Evolutionary conservation across 2,329 filamentous ascomycete species (phyloP), one percentile per base, ranked within the genome.

Genomic region (Paracamarosporium sp.): DNA sequence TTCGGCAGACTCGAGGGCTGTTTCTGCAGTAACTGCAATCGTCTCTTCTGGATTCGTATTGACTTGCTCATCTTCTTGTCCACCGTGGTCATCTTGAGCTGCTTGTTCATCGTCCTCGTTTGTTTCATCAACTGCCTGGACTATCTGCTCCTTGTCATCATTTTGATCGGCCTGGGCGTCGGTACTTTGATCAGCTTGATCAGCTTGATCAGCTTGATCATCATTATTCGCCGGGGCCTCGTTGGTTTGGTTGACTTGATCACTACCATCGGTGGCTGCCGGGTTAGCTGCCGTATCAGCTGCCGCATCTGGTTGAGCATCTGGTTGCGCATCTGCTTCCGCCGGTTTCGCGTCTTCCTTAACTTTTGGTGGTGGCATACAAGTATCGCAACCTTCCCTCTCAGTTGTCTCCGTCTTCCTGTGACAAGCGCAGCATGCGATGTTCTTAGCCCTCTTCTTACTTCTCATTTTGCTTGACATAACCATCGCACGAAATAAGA

Each of bases 401-500:
- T 53, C 50, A 9, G 20, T 44, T 17, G 22, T 24, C 15, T n/a
- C 28, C 8, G 24, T 17, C 11, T 25, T 28, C 38, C 36, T 33
- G 30, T 53, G 38, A 22, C 31, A 44, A 6, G 22, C 27, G 22
- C 38, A 53, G 15, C 28, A 30, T 15, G 31, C 40, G 11, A 51
- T n/a, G 3, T 17, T 24, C 28, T 53, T 33, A 8, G 41, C 41
- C 9, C 46, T 44, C 15, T 24, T 17, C 15, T 53, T 53, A 36
- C 46, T 20, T 20, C 33, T 53, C 30, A 33, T 45, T n/a, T 53
- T 46, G 11, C 36, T 28, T 25, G 17, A 45, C 12, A 20, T n/a
- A 11, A 35, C 20, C 53, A 55, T 55, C 15, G 17, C 45, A 5
- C 53, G 33, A 2, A 55, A 9, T 25, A 55, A 40, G 22, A 55